These are phyloP conservation scores for Citrus inodora DNA, from an alignment of 345 rosid species.

Conservation along the genomic window DNA sequence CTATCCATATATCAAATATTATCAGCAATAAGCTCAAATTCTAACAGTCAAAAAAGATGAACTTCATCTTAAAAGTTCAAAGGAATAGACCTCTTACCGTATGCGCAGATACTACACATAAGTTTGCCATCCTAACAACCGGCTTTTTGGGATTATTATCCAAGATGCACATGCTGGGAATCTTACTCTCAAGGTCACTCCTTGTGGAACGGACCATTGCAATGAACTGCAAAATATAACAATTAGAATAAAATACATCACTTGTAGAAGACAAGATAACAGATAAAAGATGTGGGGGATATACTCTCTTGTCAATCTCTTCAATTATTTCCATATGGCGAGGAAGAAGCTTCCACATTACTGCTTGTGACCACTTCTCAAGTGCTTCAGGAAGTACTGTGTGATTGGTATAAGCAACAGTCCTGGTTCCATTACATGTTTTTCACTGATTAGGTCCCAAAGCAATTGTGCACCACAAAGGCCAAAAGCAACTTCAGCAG, in stretches of 20 bases:
- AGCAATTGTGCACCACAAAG: slow-evolving; percentile 4
- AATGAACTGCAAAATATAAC: slow-evolving; percentile 55
- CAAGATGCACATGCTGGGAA: slow-evolving; percentile 69
- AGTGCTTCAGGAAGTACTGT: slow-evolving; percentile 99
- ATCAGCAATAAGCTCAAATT: no score
- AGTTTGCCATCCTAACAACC: slow-evolving; percentile 95
- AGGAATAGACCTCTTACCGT: slow-evolving; percentile 45
- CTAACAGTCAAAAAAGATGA: no score
- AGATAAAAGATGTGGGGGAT: slow-evolving; percentile 14
- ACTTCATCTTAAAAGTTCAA: not conserved
- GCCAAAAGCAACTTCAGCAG: not conserved
- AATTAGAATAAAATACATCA: slow-evolving; percentile 7
- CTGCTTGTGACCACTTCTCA: slow-evolving; percentile 93
- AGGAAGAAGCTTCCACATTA: slow-evolving; percentile 97
- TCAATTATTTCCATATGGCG: slow-evolving; percentile 98
- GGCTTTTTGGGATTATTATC: slow-evolving; percentile 87
- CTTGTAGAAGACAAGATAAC: slow-evolving; percentile 8
- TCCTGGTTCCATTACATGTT: slow-evolving; percentile 46
- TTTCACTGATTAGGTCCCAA: slow-evolving; percentile 9
- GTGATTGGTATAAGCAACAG: slow-evolving; percentile 94
- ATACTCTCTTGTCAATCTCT: slow-evolving; percentile 90
- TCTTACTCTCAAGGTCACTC: slow-evolving; percentile 75
- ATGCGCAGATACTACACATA: slow-evolving; percentile 87
- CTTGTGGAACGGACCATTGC: slow-evolving; percentile 46
- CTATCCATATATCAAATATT: not conserved